phyloP scores from a whole-genome alignment of 2,329 filamentous ascomycete genomes.

The Penicillium griseofulvum region DNA sequence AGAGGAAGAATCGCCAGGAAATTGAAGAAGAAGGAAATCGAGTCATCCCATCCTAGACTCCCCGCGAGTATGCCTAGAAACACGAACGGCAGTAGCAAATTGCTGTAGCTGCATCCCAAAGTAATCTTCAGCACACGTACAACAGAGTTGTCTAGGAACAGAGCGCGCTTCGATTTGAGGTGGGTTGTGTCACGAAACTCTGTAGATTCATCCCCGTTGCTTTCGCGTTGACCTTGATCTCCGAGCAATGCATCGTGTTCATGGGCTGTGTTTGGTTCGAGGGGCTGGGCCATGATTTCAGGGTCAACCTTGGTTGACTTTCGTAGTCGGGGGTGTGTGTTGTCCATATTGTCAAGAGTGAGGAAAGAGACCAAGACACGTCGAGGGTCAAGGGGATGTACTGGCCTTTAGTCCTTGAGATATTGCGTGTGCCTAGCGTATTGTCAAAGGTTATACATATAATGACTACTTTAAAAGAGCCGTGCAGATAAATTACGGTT shows the following conservation, averaged over 20 bases:
- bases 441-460: background rate
- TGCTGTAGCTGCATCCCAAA: slow-evolving; percentile 74
- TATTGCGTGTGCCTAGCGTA: background rate
- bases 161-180: background rate
- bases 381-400: background rate
- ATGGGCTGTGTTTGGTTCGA: background rate
- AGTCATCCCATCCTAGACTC: slow-evolving; percentile 55
- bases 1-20: slow-evolving; percentile 66
- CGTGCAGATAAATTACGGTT: background rate
- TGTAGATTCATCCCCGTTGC: background rate
- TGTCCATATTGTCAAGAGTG: background rate
- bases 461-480: background rate
- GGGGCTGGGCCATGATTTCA: background rate
- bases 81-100: slow-evolving; percentile 69
- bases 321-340: slow-evolving; percentile 4
- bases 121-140: slow-evolving; percentile 30
- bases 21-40: slow-evolving; percentile 75
- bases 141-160: slow-evolving; percentile 49
- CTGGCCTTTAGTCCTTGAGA: background rate
- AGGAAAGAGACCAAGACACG: background rate
- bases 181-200: background rate
- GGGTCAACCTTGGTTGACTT: background rate
- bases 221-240: background rate
- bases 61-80: slow-evolving; percentile 71
- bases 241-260: background rate